Base-by-base conservation (phyloP, 352 stramenopile species). In the Plasmopara viticola region DNA sequence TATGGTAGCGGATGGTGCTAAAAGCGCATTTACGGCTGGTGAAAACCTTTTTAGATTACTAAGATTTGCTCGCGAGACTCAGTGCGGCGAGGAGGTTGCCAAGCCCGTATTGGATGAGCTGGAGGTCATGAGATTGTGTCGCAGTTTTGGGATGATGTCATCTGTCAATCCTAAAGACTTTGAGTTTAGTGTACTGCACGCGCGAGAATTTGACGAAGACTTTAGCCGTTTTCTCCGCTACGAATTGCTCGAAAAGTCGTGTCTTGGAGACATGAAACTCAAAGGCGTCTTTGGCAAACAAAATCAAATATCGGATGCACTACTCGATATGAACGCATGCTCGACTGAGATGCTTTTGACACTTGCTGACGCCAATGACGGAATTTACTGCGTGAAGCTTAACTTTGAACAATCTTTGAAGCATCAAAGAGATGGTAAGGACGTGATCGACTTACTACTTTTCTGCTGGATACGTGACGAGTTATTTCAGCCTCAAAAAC, bases 41-140 rank as follows among this genome's bases (percentile, higher is more conserved):
- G 9, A n/a, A 15, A 33, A 35, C 18, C 10, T 66, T 20, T 91
- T 87, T 53, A 62, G 78, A 0, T 12, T 89, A 13, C 38, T 91
- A 57, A 68, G 58, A 18, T 57, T 88, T 5, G 46, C 68, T 15
- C 30, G 51, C 0, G 72, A 86, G 44, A 71, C 58, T 5, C 74
- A 92, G 40, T 82, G 84, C 40, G 78, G 82, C 28, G 63, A 75
- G 30, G 77, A 87, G 7, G 69, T 89, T 8, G 60, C 87, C 14
- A 90, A 93, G 47, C 73, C 83, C 0, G 66, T 89, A n/a, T 53
- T 90, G 10, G 53, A 86, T 29, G 80, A 93, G 48, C 39, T 79
- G 18, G 83, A 91, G 39, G 66, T 90, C 20, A 56, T 89, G 56
- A 79, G 83, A 2, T 52, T 93, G 46, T 76, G 79, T 50, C 66